Percentiles rank a stretch among this genome's conserved stretches.
Evolutionary conservation across 2,329 filamentous ascomycete species (phyloP).

Genomic region (Calonectria pseudoturangicola): DNA sequence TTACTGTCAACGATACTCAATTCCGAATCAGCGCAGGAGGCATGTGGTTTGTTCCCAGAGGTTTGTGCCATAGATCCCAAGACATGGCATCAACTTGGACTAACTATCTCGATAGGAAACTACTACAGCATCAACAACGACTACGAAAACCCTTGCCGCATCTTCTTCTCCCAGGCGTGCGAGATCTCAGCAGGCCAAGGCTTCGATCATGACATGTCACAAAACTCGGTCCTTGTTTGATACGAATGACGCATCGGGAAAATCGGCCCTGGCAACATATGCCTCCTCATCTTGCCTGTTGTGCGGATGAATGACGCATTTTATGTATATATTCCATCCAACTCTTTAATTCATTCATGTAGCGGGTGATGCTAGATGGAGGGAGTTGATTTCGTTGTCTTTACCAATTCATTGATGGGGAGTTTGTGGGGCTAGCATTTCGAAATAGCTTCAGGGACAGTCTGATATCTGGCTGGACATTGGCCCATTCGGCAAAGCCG

Average conservation of each 20-base stretch:
- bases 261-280: background rate
- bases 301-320: background rate
- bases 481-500: constrained; percentile 34
- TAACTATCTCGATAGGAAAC: constrained; percentile 78
- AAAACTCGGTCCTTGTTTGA: constrained; percentile 43
- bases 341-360: constrained; percentile 15
- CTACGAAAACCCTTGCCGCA: constrained; percentile 80
- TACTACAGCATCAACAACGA: constrained; percentile 94
- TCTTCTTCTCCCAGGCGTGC: constrained; percentile 96
- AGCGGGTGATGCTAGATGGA: constrained; percentile 29
- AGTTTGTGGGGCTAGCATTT: constrained; percentile 32
- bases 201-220: constrained; percentile 50
- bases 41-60: constrained; percentile 95
- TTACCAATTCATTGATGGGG: constrained; percentile 25
- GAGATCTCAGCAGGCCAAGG: constrained; percentile 66
- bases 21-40: constrained; percentile 93
- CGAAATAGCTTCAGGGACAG: constrained; percentile 19
- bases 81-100: background rate
- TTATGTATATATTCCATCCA: constrained; percentile 35
- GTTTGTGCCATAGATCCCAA: constrained; percentile 66
- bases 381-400: constrained; percentile 16
- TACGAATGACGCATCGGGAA: background rate
- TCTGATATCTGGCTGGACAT: constrained; percentile 35
- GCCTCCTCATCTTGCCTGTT: background rate
- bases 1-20: constrained; percentile 82